Base-by-base conservation (phyloP, 257 asterid species). In the Euphrasia confusa region DNA sequence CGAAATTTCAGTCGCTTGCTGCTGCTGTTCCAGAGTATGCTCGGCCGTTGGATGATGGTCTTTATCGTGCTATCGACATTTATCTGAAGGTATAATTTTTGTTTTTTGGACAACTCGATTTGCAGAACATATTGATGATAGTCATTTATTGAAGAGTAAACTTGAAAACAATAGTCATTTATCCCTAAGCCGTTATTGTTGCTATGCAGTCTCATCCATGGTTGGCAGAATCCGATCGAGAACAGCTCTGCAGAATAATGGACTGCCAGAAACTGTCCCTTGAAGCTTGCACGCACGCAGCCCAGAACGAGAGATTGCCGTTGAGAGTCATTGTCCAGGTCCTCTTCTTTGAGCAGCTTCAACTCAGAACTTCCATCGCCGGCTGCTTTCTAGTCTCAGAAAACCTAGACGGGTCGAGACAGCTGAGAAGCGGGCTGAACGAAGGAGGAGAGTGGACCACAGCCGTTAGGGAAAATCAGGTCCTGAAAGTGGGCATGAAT, bases 251-350 rank as follows among this genome's bases (percentile, higher is more conserved):
- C 79, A 68, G 98, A 69, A 78, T 92, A 32, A 80, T 92, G 86
- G 98, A 92, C 86, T 92, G 98, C 80, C 98, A 92, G 84, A 92
- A 92, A 58, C 97, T 92, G 57, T 92, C 98, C 9, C 70, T 92
- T 12, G 98, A 92, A 75, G 98, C 98, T 7, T 92, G 97, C 81
- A 92, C 98, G 0, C 98, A 91, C 64, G 98, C 98, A 32, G 98
- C 98, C 7, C 98, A 91, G 70, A 91, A 91, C 54, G 98, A 91
- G 69, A 74, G 98, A 75, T 83, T 91, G 42, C 98, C 97, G 0
- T 54, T 91, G 58, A 83, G 98, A 77, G 65, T 86, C 54, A 79
- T 91, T 47, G 95, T 91, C 56, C 98, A 91, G 62, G 98, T 91
- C 72, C 95, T 91, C 73, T 91, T 91, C 90, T 91, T 91, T 55